Evolutionary conservation across 164 flowering plant species (phyloP).

Genomic region (Vitis riparia): DNA sequence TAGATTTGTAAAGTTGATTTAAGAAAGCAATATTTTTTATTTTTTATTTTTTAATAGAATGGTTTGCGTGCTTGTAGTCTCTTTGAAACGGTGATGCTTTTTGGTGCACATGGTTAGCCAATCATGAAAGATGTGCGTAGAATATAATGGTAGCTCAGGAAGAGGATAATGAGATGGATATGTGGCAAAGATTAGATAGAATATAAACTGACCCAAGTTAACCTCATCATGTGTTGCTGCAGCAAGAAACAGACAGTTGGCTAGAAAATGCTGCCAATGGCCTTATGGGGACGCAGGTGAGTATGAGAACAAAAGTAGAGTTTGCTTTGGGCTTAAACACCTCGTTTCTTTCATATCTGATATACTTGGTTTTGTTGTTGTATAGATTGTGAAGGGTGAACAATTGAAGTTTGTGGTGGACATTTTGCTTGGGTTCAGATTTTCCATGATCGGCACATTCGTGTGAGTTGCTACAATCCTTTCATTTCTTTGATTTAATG

Average conservation of each 20-base stretch:
- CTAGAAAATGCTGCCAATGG: conserved; percentile 91
- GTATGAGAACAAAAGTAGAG: not conserved
- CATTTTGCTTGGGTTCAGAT: conserved; percentile 65
- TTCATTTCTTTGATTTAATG: not conserved
- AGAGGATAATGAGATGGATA: too few species aligned
- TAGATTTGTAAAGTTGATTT: too few species aligned
- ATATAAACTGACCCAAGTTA: not conserved
- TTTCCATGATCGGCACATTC: conserved; percentile 74
- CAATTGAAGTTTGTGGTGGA: conserved; percentile 65
- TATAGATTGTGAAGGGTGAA: conserved; percentile 68
- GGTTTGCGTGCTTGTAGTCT: too few species aligned
- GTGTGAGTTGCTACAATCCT: conserved; percentile 48
- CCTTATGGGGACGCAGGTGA: conserved; percentile 88
- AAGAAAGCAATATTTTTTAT: too few species aligned
- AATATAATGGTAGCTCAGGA: too few species aligned
- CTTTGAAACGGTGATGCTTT: too few species aligned
- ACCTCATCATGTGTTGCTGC: conserved; percentile 17
- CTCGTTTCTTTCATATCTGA: not conserved
- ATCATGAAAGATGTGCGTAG: too few species aligned
- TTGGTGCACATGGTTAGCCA: too few species aligned
- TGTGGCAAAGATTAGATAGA: too few species aligned
- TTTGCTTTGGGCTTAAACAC: not conserved
- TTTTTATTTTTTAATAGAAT: too few species aligned
- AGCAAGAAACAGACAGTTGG: conserved; percentile 95
- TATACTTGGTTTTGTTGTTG: not conserved